Base-by-base conservation (phyloP, 2,329 filamentous ascomycete species). In the Akanthomyces muscarius region DNA sequence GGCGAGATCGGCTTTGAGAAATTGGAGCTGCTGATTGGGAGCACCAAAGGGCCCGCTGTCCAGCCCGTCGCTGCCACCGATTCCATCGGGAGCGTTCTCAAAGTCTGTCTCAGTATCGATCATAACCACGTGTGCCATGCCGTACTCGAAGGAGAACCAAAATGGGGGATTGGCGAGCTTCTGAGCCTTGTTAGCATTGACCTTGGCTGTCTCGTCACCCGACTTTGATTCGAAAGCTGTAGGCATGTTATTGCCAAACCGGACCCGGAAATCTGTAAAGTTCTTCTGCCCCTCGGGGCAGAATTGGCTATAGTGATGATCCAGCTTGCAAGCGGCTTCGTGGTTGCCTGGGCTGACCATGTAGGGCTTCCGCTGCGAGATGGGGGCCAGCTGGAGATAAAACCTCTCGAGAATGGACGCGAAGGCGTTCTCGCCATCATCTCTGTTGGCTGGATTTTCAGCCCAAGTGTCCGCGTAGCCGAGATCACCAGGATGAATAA, bases 391-490 rank as follows among this genome's bases (percentile, higher is more conserved):
- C 58, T 71, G 69, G 28, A 65, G 52, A 51, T 83, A 86, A 69
- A 86, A 86, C 56, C 80, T 75, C 68, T 86, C 82, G 0, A 84
- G 71, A 65, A 86, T 85, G 25, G 82, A 78, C 64, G 84, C 77
- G 69, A 81, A 86, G 18, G 81, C 82, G 42, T 83, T 73, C 23
- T 75, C 73, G 48, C 81, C 81, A 36, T 81, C 74, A 5, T 81
- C 65, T 1, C 80, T 64, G 70, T 84, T 84, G 38, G 77, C 72
- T 0, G 74, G 63, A 23, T 74, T 78, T 4, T 80, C 69, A 51
- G 75, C 75, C 83, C 84, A 86, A 69, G 86, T 80, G 64, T 86
- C 84, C 1, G 84, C 83, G 66, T 87, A 87, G 0, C 73, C 83
- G 18, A 86, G 75, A 68, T 86, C 84, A 5, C 81, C 81, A 0